Conservation (phyloP, 1,139 yeast species). For the Geotrichum reessii region DNA sequence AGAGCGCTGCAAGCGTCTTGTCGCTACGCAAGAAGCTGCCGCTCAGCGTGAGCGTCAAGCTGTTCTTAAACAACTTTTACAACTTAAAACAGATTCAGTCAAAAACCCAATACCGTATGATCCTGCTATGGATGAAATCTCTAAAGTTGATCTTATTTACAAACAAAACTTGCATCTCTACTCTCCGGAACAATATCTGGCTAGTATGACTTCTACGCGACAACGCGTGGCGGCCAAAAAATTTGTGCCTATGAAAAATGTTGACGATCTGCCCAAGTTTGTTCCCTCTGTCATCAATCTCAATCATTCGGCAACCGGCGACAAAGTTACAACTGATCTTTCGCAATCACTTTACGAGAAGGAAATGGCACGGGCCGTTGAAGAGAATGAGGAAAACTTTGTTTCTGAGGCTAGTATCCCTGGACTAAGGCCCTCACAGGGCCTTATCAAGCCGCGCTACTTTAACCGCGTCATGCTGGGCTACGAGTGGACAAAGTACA, state of each 20-base stretch:
- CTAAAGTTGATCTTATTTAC: neutral
- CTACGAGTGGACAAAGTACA: slow-evolving; percentile 38
- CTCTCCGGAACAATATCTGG: neutral
- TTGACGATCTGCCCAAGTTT: slow-evolving; percentile 9
- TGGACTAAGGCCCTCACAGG: slow-evolving; percentile 23
- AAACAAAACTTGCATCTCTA: neutral
- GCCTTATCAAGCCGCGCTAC: slow-evolving; percentile 31
- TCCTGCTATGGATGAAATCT: slow-evolving; percentile 20
- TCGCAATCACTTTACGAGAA: slow-evolving; percentile 10
- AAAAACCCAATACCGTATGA: slow-evolving; percentile 13
- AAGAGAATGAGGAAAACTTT: slow-evolving; percentile 16
- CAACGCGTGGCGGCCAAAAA: neutral
- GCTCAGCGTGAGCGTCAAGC: slow-evolving; percentile 17
- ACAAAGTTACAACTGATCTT: neutral
- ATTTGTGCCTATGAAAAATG: slow-evolving; percentile 15
- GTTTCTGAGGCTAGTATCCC: slow-evolving; percentile 16
- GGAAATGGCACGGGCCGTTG: slow-evolving; percentile 9
- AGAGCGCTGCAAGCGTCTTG: slow-evolving; percentile 21
- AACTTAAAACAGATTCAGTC: slow-evolving; percentile 2
- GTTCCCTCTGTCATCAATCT: slow-evolving; percentile 6
- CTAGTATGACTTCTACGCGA: neutral
- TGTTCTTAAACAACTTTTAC: slow-evolving; percentile 8
- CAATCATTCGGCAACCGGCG: neutral
- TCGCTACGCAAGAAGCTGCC: slow-evolving; percentile 17
- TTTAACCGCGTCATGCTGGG: slow-evolving; percentile 35